Percentiles rank a stretch among this genome's conserved stretches.
phyloP scores from a whole-genome alignment of 306 rosid genomes.

The Spatholobus suberectus region DNA sequence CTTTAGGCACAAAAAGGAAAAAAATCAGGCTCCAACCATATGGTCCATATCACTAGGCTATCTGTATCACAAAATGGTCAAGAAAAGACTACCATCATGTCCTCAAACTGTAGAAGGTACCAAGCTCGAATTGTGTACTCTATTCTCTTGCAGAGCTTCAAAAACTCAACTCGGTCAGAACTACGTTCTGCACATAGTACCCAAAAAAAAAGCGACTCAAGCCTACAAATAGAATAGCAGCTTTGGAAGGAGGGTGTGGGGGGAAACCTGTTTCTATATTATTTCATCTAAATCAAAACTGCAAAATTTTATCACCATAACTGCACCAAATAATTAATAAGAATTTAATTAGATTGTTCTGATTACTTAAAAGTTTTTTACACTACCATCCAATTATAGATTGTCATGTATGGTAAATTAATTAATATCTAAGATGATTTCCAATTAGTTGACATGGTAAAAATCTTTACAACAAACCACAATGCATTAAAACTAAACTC shows the following conservation, averaged over 20 bases:
- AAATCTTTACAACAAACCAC: too few species aligned
- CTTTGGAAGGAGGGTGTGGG: not conserved
- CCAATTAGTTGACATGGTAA: not conserved
- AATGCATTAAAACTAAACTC: not conserved
- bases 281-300: conserved; percentile 15
- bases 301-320: not conserved
- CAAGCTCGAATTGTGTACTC: conserved; percentile 97
- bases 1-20: conserved; percentile 51
- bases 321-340: not conserved
- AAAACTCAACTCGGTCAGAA: conserved; percentile 76
- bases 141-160: conserved; percentile 83
- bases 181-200: conserved; percentile 58
- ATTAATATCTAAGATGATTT: too few species aligned
- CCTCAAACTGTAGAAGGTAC: conserved; percentile 94
- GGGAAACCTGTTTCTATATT: not conserved
- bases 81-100: conserved; percentile 74
- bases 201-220: conserved; percentile 28
- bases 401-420: too few species aligned
- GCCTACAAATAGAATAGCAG: not conserved
- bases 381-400: not conserved
- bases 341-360: not conserved
- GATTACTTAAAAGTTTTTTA: too few species aligned
- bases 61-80: not conserved
- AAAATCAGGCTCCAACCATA: not conserved
- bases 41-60: conserved; percentile 11